These are phyloP conservation scores for Gossypium australe DNA, from an alignment of 345 rosid genomes.

Conservation along the genomic window DNA sequence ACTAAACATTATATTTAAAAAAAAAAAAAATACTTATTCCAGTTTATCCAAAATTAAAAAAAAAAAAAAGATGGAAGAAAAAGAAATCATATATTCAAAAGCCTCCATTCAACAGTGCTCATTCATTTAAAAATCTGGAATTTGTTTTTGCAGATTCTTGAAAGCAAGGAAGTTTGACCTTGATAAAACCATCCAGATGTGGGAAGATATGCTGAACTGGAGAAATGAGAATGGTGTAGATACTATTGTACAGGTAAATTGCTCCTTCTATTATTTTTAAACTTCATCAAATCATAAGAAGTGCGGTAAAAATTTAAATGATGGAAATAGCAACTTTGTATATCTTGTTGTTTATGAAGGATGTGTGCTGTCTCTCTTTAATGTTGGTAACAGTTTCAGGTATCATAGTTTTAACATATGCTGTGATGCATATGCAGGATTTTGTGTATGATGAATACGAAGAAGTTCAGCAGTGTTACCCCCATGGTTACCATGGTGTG, in stretches of 20 bases:
- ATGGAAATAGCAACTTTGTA: not conserved
- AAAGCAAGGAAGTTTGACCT: conserved; percentile 83
- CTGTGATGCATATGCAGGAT: conserved; percentile 48
- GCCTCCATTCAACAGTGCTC: not conserved
- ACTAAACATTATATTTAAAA: not conserved
- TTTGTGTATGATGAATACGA: conserved; percentile 76
- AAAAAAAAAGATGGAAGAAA: no score
- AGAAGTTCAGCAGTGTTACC: conserved; percentile 74
- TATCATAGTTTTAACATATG: conserved; percentile 1
- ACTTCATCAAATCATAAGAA: not conserved
- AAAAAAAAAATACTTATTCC: not conserved
- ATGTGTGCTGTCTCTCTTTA: not conserved
- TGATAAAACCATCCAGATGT: conserved; percentile 79
- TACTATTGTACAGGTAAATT: conserved; percentile 66
- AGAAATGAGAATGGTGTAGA: conserved; percentile 74
- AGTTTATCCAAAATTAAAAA: not conserved
- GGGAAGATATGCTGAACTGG: conserved; percentile 95
- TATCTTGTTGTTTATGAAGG: conserved; percentile 10
- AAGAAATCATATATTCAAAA: not conserved
- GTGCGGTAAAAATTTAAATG: no score
- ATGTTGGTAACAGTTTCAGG: not conserved
- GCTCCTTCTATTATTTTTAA: conserved; percentile 2
- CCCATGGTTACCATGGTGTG: conserved; percentile 96
- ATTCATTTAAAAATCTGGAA: conserved; percentile 7
- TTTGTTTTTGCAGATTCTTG: conserved; percentile 51